Evolutionary conservation across 345 rosid genomes (phyloP).

Genomic region (Pelargonium nanum): DNA sequence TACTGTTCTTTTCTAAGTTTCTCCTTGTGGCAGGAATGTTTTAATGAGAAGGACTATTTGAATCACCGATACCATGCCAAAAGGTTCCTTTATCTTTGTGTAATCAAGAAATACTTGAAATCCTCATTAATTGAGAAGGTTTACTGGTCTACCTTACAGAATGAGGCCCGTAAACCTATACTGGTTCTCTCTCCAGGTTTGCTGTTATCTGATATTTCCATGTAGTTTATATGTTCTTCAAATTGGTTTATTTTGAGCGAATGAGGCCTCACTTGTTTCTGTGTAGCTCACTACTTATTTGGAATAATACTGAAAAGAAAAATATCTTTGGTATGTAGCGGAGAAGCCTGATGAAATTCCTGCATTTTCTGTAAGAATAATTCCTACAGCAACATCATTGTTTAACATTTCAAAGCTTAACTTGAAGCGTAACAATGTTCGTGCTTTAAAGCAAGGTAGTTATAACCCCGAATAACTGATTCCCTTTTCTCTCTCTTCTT

Average conservation of each 20-base stretch:
- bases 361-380: conserved; percentile 50
- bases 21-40: conserved; percentile 57
- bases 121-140: conserved; percentile 42
- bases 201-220: conserved; percentile 1
- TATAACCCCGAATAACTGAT: conserved; percentile 1
- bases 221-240: conserved; percentile 1
- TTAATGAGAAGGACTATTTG: conserved; percentile 74
- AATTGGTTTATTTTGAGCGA: conserved; percentile 1
- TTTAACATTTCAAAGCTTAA: conserved; percentile 55
- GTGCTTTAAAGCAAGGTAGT: conserved; percentile 54
- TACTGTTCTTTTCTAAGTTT: conserved; percentile 3
- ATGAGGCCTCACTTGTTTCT: not conserved
- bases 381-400: conserved; percentile 61
- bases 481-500: not conserved
- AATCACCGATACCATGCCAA: conserved; percentile 86
- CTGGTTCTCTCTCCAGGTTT: conserved; percentile 70
- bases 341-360: conserved; percentile 38
- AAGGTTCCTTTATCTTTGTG: conserved; percentile 70
- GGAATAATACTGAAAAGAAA: not conserved
- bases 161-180: conserved; percentile 86
- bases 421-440: conserved; percentile 59
- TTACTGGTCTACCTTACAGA: conserved; percentile 70
- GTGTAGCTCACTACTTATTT: not conserved
- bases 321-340: conserved; percentile 26
- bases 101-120: conserved; percentile 52